phyloP scores from a whole-genome alignment of 2,329 filamentous ascomycete genomes.

The Venturia asperata region DNA sequence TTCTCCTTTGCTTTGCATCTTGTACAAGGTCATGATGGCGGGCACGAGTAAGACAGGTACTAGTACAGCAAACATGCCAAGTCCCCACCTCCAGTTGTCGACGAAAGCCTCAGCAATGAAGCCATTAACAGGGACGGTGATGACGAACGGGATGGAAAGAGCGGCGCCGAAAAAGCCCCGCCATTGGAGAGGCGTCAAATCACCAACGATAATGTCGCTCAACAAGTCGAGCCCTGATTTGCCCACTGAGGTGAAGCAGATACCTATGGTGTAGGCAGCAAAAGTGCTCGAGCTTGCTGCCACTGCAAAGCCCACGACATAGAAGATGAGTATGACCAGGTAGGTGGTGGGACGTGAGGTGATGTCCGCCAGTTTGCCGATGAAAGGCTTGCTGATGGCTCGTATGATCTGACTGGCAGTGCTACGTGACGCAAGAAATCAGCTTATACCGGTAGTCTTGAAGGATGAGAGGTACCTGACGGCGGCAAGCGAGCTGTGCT shows the following conservation, averaged over 20 bases:
- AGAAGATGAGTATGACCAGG: constrained; percentile 33
- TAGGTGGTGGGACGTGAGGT: constrained; percentile 30
- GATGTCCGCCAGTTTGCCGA: constrained; percentile 26
- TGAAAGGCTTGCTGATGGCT: constrained; percentile 25
- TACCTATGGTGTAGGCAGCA: constrained; percentile 26
- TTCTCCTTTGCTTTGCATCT: constrained; percentile 23
- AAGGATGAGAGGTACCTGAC: constrained; percentile 4
- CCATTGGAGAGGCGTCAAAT: constrained; percentile 28
- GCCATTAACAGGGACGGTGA: constrained; percentile 38
- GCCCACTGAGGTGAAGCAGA: constrained; percentile 26
- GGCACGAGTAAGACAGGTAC: constrained; percentile 24
- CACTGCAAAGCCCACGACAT: constrained; percentile 24
- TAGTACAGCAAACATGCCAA: constrained; percentile 28
- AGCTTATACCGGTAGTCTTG: neutral
- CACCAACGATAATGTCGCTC: constrained; percentile 28
- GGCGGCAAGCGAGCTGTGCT: constrained; percentile 23
- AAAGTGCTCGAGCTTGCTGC: constrained; percentile 23
- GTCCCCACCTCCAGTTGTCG: constrained; percentile 29
- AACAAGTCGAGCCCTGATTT: constrained; percentile 28
- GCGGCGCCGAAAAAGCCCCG: constrained; percentile 26
- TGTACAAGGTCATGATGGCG: constrained; percentile 27
- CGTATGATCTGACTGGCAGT: constrained; percentile 25
- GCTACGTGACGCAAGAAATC: neutral
- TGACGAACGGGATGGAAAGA: constrained; percentile 30
- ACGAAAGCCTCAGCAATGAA: constrained; percentile 38